phyloP scores from a whole-genome alignment of 2,329 filamentous ascomycete genomes.

The Cladophialophora bantiana region DNA sequence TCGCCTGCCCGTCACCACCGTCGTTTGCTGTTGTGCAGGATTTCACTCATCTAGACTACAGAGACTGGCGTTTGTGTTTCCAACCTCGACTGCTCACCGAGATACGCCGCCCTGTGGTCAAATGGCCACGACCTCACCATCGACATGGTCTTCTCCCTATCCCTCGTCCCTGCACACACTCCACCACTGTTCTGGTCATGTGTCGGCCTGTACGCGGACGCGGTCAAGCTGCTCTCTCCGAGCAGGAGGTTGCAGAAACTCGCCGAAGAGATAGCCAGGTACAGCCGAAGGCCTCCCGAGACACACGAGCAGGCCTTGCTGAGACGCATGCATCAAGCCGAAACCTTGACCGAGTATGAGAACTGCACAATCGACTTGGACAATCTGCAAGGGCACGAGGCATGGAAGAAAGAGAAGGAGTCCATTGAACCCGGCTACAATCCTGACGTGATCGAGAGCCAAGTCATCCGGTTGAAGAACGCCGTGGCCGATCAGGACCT shows the following conservation, averaged over 20 bases:
- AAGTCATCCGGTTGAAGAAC: slow-evolving; percentile 76
- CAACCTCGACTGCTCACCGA: slow-evolving; percentile 34
- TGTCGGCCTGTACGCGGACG: slow-evolving; percentile 33
- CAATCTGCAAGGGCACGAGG: slow-evolving; percentile 76
- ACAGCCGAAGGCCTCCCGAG: slow-evolving; percentile 31
- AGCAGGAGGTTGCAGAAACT: slow-evolving; percentile 31
- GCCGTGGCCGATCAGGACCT: slow-evolving; percentile 76
- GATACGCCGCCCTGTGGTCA: slow-evolving; percentile 66
- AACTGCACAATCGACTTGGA: slow-evolving; percentile 79
- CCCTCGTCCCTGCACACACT: slow-evolving; percentile 52
- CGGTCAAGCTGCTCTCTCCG: slow-evolving; percentile 34
- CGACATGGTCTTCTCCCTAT: slow-evolving; percentile 69
- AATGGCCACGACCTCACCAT: slow-evolving; percentile 61
- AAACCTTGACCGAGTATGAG: slow-evolving; percentile 75
- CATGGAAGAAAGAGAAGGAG: slow-evolving; percentile 75
- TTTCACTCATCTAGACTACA: slow-evolving; percentile 12
- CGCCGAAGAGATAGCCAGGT: slow-evolving; percentile 36
- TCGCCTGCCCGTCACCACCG: slow-evolving; percentile 9
- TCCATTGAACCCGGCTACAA: slow-evolving; percentile 71
- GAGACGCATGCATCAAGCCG: slow-evolving; percentile 60
- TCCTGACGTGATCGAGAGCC: slow-evolving; percentile 69
- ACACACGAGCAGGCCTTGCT: slow-evolving; percentile 22
- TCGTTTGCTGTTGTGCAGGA: neutral
- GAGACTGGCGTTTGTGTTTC: neutral
- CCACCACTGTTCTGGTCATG: slow-evolving; percentile 34